Evolutionary conservation across 1,284 basidiomycete species (phyloP).

Genomic region (Marasmius fiardii): DNA sequence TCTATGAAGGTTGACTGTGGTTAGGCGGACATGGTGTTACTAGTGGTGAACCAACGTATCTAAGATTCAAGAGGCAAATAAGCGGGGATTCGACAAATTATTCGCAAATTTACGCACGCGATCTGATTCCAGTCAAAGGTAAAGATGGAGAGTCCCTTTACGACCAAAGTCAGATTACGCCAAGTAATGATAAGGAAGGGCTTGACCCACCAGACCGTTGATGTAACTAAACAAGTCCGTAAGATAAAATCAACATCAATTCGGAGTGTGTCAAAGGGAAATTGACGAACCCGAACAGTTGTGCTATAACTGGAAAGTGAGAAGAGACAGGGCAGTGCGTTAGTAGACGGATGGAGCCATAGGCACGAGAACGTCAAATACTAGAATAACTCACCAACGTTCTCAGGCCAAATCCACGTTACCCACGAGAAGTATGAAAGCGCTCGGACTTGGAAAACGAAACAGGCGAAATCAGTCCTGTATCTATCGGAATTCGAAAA

Average conservation of each 20-base stretch:
- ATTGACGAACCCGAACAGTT: conserved; percentile 43
- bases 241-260: background rate
- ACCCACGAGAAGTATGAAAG: conserved; percentile 66
- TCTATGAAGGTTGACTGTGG: background rate
- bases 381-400: conserved; percentile 31
- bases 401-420: conserved; percentile 39
- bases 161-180: background rate
- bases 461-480: background rate
- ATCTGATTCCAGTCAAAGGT: conserved; percentile 57
- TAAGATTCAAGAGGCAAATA: conserved; percentile 14
- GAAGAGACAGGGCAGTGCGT: no score
- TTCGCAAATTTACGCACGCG: conserved; percentile 32
- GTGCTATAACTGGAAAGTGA: conserved; percentile 30
- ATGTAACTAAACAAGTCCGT: conserved; percentile 22
- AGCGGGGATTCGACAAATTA: background rate
- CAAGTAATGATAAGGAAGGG: background rate
- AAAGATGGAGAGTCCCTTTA: conserved; percentile 39
- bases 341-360: background rate
- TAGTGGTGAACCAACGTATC: conserved; percentile 49
- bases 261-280: conserved; percentile 46
- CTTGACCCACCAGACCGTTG: conserved; percentile 49
- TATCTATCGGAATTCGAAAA: background rate
- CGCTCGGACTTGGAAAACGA: conserved; percentile 41
- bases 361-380: conserved; percentile 1
- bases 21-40: conserved; percentile 44